Conservation (phyloP, 2,329 filamentous ascomycete genomes). For the Botrytis cinerea region DNA sequence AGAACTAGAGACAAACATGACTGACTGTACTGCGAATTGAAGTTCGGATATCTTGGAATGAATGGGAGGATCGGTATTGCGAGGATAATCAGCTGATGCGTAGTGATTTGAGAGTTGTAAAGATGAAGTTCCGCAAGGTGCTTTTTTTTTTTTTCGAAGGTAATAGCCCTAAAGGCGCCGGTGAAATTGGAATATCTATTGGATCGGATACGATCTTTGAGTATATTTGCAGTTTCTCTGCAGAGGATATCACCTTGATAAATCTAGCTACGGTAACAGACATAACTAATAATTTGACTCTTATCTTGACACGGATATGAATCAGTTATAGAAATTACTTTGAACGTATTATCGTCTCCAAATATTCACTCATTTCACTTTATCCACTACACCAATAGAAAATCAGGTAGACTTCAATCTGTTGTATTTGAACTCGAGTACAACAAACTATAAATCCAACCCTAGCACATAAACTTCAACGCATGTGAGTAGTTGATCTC, state of each 20-base stretch:
- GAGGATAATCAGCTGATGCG: rapidly evolving
- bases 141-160: not conserved
- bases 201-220: not conserved
- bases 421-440: not conserved
- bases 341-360: not conserved
- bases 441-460: not conserved
- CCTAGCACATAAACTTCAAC: not conserved
- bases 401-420: not conserved
- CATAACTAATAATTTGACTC: not conserved
- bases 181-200: not conserved
- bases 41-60: not conserved
- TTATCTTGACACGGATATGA: not conserved
- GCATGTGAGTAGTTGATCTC: not conserved
- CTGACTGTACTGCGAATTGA: not conserved
- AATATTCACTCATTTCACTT: not conserved
- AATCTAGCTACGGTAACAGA: not conserved
- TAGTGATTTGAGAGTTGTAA: not conserved
- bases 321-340: not conserved
- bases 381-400: not conserved
- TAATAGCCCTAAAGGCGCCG: not conserved
- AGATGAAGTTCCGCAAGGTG: not conserved
- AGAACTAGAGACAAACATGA: not conserved
- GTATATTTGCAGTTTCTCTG: not conserved
- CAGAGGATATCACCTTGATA: no score
- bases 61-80: not conserved